These are phyloP conservation scores for Nidularia sp. DNA, from an alignment of 768 basidiomycete genomes.

Conservation along the genomic window DNA sequence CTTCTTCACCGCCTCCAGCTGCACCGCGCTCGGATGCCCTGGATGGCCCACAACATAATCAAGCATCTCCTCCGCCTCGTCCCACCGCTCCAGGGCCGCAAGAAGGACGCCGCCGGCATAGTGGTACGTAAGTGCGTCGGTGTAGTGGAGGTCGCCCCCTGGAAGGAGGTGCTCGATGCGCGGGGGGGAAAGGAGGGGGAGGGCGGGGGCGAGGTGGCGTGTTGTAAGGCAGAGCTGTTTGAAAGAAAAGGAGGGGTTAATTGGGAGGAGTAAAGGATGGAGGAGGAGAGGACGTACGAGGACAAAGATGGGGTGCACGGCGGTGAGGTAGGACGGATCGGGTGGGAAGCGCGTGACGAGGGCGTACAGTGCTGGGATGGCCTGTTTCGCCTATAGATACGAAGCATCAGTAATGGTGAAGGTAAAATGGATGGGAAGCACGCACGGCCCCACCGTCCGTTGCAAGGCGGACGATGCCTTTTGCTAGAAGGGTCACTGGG, in stretches of 20 bases:
- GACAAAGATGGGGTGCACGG: slow-evolving; percentile 57
- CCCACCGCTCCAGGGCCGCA: slow-evolving; percentile 61
- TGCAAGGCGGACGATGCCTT: no score
- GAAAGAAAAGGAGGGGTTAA: background rate
- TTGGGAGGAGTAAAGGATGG: background rate
- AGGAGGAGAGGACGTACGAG: slow-evolving; percentile 34
- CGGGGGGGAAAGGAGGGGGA: slow-evolving; percentile 57
- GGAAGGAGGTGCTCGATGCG: slow-evolving; percentile 44
- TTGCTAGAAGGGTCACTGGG: no score
- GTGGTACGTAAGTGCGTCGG: slow-evolving; percentile 82
- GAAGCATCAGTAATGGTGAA: no score
- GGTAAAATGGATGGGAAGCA: no score
- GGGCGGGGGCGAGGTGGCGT: slow-evolving; percentile 48
- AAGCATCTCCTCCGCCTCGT: slow-evolving; percentile 70
- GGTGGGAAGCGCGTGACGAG: no score
- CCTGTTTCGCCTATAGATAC: no score
- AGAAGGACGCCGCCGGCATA: slow-evolving; percentile 75
- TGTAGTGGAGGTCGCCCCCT: slow-evolving; percentile 66
- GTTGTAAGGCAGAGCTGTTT: slow-evolving; percentile 54
- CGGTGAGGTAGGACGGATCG: no score
- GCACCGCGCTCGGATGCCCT: slow-evolving; percentile 61
- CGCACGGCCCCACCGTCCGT: no score
- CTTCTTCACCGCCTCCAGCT: slow-evolving; percentile 87
- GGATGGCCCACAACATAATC: slow-evolving; percentile 74
- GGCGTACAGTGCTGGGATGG: no score